Percentiles rank a stretch among this genome's conserved stretches.
phyloP scores from a whole-genome alignment of 139 green algal genomes.

The Tetraselmis striata region DNA sequence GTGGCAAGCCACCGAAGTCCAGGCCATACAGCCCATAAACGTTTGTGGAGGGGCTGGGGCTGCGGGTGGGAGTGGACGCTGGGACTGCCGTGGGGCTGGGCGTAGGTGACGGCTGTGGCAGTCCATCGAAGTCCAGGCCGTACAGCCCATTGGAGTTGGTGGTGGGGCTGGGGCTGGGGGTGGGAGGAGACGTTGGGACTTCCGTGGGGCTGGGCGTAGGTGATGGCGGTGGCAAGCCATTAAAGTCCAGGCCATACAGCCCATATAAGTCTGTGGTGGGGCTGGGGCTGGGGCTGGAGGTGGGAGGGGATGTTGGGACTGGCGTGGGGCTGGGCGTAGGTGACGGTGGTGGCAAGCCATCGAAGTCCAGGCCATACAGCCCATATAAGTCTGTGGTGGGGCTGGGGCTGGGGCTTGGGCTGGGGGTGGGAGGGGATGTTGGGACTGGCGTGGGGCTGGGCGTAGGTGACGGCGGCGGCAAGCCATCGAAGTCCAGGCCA shows the following conservation, averaged over 20 bases:
- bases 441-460: neutral
- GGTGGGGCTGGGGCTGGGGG: neutral
- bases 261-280: neutral
- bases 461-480: too few relatives aligned
- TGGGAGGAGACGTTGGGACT: neutral
- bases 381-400: neutral
- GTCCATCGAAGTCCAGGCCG: neutral
- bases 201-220: neutral
- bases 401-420: neutral
- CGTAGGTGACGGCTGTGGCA: too few relatives aligned
- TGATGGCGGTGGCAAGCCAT: neutral
- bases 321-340: neutral
- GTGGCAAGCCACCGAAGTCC: neutral
- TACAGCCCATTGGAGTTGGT: neutral
- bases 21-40: neutral
- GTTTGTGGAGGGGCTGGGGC: neutral
- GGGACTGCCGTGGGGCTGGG: neutral
- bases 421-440: neutral
- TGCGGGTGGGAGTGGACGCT: neutral
- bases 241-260: neutral
- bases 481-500: neutral
- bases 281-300: neutral
- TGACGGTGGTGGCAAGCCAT: neutral
- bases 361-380: neutral
- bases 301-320: neutral